These are phyloP conservation scores for Picocystis sp. DNA, from an alignment of 163 green algal genomes.

Conservation along the genomic window DNA sequence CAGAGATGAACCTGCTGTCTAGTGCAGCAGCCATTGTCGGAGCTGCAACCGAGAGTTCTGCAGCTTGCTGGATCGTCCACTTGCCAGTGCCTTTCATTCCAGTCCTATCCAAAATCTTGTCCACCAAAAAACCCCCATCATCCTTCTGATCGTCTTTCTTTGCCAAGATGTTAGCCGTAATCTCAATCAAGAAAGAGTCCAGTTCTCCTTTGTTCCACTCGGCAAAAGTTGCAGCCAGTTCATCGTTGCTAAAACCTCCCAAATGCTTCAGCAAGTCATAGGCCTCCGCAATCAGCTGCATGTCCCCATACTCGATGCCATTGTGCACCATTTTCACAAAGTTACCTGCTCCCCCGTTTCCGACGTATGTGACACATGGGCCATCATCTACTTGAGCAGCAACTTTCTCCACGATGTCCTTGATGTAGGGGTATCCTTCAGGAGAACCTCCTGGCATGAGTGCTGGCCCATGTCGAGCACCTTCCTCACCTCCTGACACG, in stretches of 20 bases:
- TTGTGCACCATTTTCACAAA: conserved; percentile 10
- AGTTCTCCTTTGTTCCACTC: conserved; percentile 8
- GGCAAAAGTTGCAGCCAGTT: conserved; percentile 2
- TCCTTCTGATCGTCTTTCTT: conserved; percentile 5
- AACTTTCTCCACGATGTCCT: conserved; percentile 2
- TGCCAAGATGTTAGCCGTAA: conserved; percentile 3
- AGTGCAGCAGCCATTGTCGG: conserved; percentile 1
- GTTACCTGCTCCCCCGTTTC: conserved; percentile 4
- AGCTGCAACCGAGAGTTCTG: conserved; percentile 4
- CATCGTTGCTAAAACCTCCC: conserved; percentile 4
- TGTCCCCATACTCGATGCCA: conserved; percentile 9
- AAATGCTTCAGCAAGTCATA: conserved; percentile 2
- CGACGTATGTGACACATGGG: conserved; percentile 7
- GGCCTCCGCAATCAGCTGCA: conserved; percentile 8
- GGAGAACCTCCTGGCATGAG: conserved; percentile 3
- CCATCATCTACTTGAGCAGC: conserved; percentile 5
- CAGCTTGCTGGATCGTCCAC: conserved; percentile 7
- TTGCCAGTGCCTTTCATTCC: conserved; percentile 8
- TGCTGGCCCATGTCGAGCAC: conserved; percentile 1
- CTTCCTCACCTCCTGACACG: conserved; percentile 5
- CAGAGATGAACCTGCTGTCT: conserved; percentile 6
- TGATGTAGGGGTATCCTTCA: conserved; percentile 1
- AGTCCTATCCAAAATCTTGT: conserved; percentile 8
- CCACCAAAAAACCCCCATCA: conserved; percentile 2
- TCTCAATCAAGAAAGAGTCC: conserved; percentile 7